Base-by-base conservation (phyloP, 179 eudicot genomes). In the Patellifolia procumbens region DNA sequence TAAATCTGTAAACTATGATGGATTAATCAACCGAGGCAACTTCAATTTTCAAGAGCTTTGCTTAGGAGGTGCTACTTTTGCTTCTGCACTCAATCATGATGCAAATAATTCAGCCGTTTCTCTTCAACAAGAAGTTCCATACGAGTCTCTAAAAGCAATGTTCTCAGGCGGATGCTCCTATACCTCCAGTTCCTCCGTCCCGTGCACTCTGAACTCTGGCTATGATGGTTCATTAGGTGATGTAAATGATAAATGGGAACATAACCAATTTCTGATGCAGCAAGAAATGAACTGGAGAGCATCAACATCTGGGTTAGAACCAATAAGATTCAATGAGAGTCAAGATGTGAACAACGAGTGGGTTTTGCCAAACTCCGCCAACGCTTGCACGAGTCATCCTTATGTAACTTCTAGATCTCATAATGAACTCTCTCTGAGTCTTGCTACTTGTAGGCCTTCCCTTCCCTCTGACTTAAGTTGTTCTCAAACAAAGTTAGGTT, bases 351-450 rank as follows among this genome's bases (percentile, higher is more conserved):
- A 22, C 11, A 66, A 81, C 55, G 81, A 73, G 43, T 90, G 90
- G 91, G 70, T 80, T 15, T 39, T 88, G 46, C 80, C 84, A 39
- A 83, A 73, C 69, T 78, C 79, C 39, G 45, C 66, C n/a, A 78
- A 68, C 45, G 28, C 66, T 63, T 81, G 81, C 56, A 76, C 89
- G 17, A 56, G 68, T 72, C 62, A 74, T 79, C 76, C 82, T 31
- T 84, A 78, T 68, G 85, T 80, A 72, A 80, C 83, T 5, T 73
- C 87, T n/a, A 65, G 42, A 32, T 82, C 78, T 46, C 78, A 83
- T 69, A 88, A 82, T 70, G 90, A 89, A 81, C 85, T 91, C 43
- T 90, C 93, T 32, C 78, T 91, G 20, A 87, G 90, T 75, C 90
- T 90, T 35, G 82, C 88, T 16, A 87, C 89, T 39, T 78, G 72